A percentile compares a stretch with the other conserved stretches of the same genome.
Conservation (phyloP, 768 basidiomycete species). For the Naganishia kalamii region DNA sequence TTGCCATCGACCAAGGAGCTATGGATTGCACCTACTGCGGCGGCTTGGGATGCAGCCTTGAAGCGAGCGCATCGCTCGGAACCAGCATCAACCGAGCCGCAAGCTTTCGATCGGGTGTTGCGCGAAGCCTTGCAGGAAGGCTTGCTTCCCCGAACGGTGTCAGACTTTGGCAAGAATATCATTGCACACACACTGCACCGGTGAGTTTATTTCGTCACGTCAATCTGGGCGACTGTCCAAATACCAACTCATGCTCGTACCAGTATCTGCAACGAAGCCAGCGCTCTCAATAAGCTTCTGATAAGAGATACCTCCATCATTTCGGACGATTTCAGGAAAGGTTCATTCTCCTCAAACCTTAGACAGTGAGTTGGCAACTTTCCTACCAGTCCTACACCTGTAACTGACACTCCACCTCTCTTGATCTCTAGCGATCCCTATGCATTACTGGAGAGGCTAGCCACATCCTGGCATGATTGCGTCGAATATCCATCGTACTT, state of each 20-base stretch:
- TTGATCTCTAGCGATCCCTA: constrained; percentile 14
- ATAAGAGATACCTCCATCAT: constrained; percentile 19
- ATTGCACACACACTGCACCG: constrained; percentile 32
- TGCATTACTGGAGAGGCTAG: constrained; percentile 5
- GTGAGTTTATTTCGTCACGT: constrained; percentile 19
- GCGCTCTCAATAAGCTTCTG: constrained; percentile 27
- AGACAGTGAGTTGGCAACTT: constrained; percentile 21
- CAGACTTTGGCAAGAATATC: constrained; percentile 32
- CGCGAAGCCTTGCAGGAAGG: constrained; percentile 7
- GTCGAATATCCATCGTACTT: constrained; percentile 14
- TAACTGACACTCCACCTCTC: constrained; percentile 16
- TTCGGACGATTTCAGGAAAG: constrained; percentile 18
- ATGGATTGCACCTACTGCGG: constrained; percentile 34
- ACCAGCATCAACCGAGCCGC: neutral
- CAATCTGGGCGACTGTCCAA: no score
- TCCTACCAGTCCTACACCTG: neutral
- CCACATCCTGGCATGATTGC: constrained; percentile 7
- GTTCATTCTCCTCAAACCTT: constrained; percentile 23
- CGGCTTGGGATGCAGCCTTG: constrained; percentile 26
- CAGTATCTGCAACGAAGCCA: constrained; percentile 28
- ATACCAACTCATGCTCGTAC: neutral
- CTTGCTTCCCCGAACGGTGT: constrained; percentile 13
- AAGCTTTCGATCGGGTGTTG: neutral
- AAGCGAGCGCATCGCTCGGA: constrained; percentile 7
- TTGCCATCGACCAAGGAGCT: constrained; percentile 30